Percentiles rank a stretch among this genome's conserved stretches.
These are phyloP conservation scores for Zygosaccharomyces rouxii DNA, from an alignment of 805 yeast species.

Conservation along the genomic window DNA sequence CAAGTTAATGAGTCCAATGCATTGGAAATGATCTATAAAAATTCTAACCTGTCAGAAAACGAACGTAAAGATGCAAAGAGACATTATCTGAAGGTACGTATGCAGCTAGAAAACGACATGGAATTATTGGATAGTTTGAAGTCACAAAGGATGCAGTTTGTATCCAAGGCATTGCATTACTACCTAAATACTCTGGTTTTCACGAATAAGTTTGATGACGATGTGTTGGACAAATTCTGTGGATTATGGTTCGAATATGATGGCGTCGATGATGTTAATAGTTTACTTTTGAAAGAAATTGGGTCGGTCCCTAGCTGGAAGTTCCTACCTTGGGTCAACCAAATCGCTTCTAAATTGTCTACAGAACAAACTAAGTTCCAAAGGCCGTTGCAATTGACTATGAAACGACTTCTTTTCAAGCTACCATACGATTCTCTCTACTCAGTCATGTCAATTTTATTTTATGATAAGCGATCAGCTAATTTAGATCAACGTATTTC, in stretches of 20 bases:
- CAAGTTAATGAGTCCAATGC: conserved; percentile 48
- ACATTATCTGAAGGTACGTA: conserved; percentile 46
- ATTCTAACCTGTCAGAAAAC: conserved; percentile 37
- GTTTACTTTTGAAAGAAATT: conserved; percentile 38
- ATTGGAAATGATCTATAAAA: conserved; percentile 42
- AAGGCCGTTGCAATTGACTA: conserved; percentile 42
- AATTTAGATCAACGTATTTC: conserved; percentile 37
- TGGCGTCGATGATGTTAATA: conserved; percentile 42
- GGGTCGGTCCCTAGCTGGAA: conserved; percentile 50
- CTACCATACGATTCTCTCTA: conserved; percentile 77
- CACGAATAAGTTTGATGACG: conserved; percentile 43
- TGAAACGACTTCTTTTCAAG: conserved; percentile 44
- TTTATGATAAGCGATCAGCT: conserved; percentile 38
- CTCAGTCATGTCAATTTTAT: conserved; percentile 52
- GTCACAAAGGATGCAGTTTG: conserved; percentile 40
- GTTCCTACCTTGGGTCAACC: conserved; percentile 78
- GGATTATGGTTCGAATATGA: conserved; percentile 76
- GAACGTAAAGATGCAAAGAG: conserved; percentile 52
- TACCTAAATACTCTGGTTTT: conserved; percentile 53
- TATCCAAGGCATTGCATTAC: conserved; percentile 51
- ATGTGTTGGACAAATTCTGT: conserved; percentile 69
- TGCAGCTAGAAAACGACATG: conserved; percentile 47
- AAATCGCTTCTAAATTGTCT: conserved; percentile 65
- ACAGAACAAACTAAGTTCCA: conserved; percentile 53
- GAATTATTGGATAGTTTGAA: conserved; percentile 41